phyloP scores from a whole-genome alignment of 306 rosid genomes.

The Boehmeria nivea region DNA sequence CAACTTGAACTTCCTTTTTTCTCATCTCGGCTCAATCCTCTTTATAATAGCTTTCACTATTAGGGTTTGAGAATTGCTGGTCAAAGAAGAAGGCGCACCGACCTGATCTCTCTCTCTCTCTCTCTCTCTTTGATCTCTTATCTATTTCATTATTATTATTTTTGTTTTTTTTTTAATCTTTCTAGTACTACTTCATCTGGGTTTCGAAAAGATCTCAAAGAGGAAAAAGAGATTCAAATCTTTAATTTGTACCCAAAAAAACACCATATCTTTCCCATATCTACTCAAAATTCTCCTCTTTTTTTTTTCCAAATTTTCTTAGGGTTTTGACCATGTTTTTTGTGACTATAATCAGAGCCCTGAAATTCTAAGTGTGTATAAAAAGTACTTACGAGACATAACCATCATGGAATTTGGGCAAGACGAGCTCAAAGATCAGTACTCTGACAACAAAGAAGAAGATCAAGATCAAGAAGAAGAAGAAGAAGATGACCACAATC shows the following conservation, averaged over 20 bases:
- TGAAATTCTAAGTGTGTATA: too few species aligned
- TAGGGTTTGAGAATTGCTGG: constrained; percentile 52
- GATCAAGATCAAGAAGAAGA: constrained; percentile 33
- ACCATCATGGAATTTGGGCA: constrained; percentile 40
- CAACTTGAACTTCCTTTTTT: constrained; percentile 4
- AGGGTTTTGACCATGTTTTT: not conserved
- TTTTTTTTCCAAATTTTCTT: not conserved
- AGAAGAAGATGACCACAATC: constrained; percentile 25
- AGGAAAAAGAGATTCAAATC: not conserved
- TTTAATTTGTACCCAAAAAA: too few species aligned
- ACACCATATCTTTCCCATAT: constrained; percentile 16
- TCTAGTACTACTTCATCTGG: not conserved
- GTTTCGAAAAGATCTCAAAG: not conserved
- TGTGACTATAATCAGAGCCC: not conserved
- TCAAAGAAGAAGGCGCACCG: constrained; percentile 61
- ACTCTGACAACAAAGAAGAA: constrained; percentile 29
- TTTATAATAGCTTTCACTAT: constrained; percentile 8
- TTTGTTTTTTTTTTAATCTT: too few species aligned
- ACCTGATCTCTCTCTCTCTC: constrained; percentile 23
- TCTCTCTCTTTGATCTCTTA: too few species aligned
- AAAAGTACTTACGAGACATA: too few species aligned
- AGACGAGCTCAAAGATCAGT: constrained; percentile 28
- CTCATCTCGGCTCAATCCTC: constrained; percentile 1
- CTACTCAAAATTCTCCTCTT: not conserved
- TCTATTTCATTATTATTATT: too few species aligned